Evolutionary conservation across 345 rosid genomes (phyloP), one percentile per base, ranked within the genome.

Genomic region (Noccaea caerulescens): DNA sequence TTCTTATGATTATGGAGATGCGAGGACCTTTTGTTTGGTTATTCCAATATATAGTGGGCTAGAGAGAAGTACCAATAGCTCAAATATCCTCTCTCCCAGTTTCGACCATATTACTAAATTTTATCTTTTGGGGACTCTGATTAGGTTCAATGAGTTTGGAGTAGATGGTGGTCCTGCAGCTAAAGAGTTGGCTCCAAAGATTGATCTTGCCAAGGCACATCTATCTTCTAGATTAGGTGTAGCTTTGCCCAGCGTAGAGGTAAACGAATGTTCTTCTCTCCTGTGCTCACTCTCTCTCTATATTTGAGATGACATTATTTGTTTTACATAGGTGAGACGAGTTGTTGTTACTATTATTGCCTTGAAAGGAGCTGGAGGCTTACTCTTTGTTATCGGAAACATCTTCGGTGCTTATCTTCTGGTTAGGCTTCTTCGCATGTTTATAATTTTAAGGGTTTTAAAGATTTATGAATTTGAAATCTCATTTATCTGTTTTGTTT

Each of bases 111-210:
- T 37, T 58, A 18, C 63, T 32, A 34, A 45, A 56, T 18, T 20
- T 8, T 16, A 51, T 39, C 7, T 13, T 46, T 25, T 57, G 43
- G 51, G 57, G 14, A 33, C 13, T 51, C 43, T 51, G 11, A 2
- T 10, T 62, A 77, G 81, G 81, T 77, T 77, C 77, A 77, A 62
- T 80, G 98, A 91, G 54, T 91, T 91, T 66, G 92, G 84, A 16
- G 79, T 71, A 9, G 88, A 93, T 72, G 98, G 98, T 43, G 98
- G 96, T 38, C 93, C 90, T 73, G 95, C 96, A 36, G 94, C 90
- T 6, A 86, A 82, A 80, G 92, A 87, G 76, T 71, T 89, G 80
- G 64, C 76, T 51, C 88, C 94, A 13, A 93, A 93, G 85, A 70
- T 89, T 69, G 74, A 72, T 50, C 51, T 84, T 66, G 82, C 73